A percentile compares a stretch with the other conserved stretches of the same genome.
Conservation (phyloP, 192 early-diverging fungal genomes). For the Entomortierella parvispora region DNA sequence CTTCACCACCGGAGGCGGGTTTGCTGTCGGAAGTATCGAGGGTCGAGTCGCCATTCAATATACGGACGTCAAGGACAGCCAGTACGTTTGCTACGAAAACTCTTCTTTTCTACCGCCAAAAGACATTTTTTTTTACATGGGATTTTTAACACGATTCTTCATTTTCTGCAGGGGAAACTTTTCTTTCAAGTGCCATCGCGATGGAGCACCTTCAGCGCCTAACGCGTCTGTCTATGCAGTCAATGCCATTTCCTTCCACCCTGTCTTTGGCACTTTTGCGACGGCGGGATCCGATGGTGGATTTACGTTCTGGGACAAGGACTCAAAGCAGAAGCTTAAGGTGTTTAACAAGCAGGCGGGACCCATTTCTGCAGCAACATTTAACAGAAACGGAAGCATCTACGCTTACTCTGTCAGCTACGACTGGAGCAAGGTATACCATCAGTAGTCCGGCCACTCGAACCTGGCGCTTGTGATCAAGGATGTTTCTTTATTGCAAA, state of each 20-base stretch:
- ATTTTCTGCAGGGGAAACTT: slow-evolving; percentile 71
- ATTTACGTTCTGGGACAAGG: slow-evolving; percentile 96
- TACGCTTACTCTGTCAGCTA: slow-evolving; percentile 94
- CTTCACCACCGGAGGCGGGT: slow-evolving; percentile 84
- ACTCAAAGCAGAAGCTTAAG: slow-evolving; percentile 89
- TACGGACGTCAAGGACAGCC: slow-evolving; percentile 81
- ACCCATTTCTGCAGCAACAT: slow-evolving; percentile 78
- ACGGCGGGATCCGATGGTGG: slow-evolving; percentile 92
- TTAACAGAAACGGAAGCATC: slow-evolving; percentile 83
- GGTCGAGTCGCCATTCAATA: slow-evolving; percentile 95
- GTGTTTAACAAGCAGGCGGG: slow-evolving; percentile 68
- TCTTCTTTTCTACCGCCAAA: too few relatives aligned
- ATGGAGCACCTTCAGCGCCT: slow-evolving; percentile 57
- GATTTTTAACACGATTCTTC: slow-evolving; percentile 2
- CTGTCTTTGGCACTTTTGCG: slow-evolving; percentile 88
- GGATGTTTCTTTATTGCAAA: too few relatives aligned
- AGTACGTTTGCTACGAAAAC: slow-evolving; percentile 51
- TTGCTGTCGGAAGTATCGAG: slow-evolving; percentile 94
- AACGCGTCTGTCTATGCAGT: slow-evolving; percentile 73
- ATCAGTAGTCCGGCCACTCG: too few relatives aligned
- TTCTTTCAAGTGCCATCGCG: slow-evolving; percentile 96
- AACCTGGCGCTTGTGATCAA: too few relatives aligned
- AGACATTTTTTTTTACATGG: background rate
- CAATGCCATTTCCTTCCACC: slow-evolving; percentile 84
- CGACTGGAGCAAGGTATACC: slow-evolving; percentile 83